A percentile compares a stretch with the other conserved stretches of the same genome.
Evolutionary conservation across 495 filamentous ascomycete species (phyloP).

Genomic region (Aspergillus kassunensis): DNA sequence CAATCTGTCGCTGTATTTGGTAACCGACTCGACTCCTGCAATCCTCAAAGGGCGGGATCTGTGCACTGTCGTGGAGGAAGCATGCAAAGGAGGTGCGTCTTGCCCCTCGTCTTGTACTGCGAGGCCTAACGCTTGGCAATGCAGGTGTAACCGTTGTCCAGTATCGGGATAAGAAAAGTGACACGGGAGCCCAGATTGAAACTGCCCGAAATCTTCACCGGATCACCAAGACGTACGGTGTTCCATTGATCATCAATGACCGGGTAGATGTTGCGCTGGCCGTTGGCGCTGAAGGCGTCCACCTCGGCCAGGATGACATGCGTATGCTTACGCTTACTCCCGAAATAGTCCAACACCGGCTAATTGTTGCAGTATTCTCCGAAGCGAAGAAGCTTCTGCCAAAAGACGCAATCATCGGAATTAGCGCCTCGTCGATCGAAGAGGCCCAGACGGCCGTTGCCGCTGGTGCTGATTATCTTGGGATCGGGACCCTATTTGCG

Average conservation of each 20-base stretch:
- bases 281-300: conserved; percentile 81
- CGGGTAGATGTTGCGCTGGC: conserved; percentile 89
- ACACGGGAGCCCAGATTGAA: conserved; percentile 67
- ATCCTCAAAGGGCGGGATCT: conserved; percentile 72
- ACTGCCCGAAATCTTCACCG: conserved; percentile 67
- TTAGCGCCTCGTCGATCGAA: conserved; percentile 63
- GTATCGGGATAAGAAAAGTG: conserved; percentile 81
- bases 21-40: conserved; percentile 82
- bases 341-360: conserved; percentile 5
- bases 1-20: conserved; percentile 75
- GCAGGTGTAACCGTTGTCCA: conserved; percentile 80
- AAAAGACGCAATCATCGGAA: conserved; percentile 63
- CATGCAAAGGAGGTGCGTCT: conserved; percentile 63
- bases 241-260: conserved; percentile 93
- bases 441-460: conserved; percentile 64
- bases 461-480: conserved; percentile 80
- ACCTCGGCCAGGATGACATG: conserved; percentile 94
- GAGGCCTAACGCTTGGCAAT: conserved; percentile 18
- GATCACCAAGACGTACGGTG: conserved; percentile 59
- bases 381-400: conserved; percentile 71
- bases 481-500: conserved; percentile 81
- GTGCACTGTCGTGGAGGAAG: conserved; percentile 67
- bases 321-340: conserved; percentile 41
- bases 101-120: conserved; percentile 6
- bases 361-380: conserved; percentile 46